These are phyloP conservation scores for Nitzschia inconspicua DNA, from an alignment of 108 stramenopile species.

Conservation along the genomic window DNA sequence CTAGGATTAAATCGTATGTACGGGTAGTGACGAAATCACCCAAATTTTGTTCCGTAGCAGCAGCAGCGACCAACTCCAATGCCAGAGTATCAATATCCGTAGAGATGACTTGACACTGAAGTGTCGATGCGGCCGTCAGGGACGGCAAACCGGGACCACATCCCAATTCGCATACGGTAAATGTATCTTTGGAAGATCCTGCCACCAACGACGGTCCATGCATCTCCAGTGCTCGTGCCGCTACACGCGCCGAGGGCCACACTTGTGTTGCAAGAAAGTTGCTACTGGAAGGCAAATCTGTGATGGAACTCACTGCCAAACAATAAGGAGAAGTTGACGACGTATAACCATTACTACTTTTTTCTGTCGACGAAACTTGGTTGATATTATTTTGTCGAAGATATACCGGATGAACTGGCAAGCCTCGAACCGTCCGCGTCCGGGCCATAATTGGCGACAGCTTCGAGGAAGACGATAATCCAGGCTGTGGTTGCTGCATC, in stretches of 20 bases:
- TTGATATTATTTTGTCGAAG: background rate
- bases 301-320: slow-evolving; percentile 32
- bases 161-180: slow-evolving; percentile 60
- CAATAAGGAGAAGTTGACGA: slow-evolving; percentile 17
- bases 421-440: slow-evolving; percentile 1
- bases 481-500: background rate
- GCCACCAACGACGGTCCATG: background rate
- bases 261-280: slow-evolving; percentile 83
- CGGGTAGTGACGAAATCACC: slow-evolving; percentile 24
- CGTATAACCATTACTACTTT: background rate
- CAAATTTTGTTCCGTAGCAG: slow-evolving; percentile 56
- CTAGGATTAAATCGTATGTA: slow-evolving; percentile 45
- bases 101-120: slow-evolving; percentile 47
- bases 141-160: slow-evolving; percentile 76
- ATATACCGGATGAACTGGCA: slow-evolving; percentile 6
- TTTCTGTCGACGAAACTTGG: background rate
- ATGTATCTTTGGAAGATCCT: background rate
- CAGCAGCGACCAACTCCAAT: slow-evolving; percentile 49
- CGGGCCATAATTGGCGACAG: background rate
- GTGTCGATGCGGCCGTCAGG: slow-evolving; percentile 41
- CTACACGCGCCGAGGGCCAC: slow-evolving; percentile 74
- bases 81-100: slow-evolving; percentile 62
- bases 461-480: background rate
- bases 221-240: slow-evolving; percentile 38
- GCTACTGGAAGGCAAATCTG: slow-evolving; percentile 14